phyloP scores from a whole-genome alignment of 1,284 basidiomycete species.

The Puccinia triticina region DNA sequence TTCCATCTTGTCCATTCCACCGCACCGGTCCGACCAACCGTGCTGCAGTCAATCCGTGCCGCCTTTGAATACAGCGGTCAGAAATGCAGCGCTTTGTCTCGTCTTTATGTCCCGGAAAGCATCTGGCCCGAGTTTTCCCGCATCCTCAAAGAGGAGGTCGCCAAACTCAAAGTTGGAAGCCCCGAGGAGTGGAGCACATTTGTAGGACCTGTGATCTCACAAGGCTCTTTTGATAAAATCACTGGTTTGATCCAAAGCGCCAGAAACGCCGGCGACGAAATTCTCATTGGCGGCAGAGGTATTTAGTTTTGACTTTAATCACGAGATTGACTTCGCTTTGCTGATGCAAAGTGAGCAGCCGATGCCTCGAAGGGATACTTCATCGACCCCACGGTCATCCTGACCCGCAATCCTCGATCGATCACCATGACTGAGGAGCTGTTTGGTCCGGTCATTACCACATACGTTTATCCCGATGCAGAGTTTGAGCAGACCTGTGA shows the following conservation, averaged over 20 bases:
- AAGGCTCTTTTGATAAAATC: slow-evolving; percentile 85
- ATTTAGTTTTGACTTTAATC: slow-evolving; percentile 55
- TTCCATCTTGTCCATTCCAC: slow-evolving; percentile 90
- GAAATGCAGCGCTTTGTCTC: slow-evolving; percentile 93
- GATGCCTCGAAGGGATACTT: slow-evolving; percentile 93
- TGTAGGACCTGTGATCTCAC: slow-evolving; percentile 91
- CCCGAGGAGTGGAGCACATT: slow-evolving; percentile 81
- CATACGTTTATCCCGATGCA: slow-evolving; percentile 81
- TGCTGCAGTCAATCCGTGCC: slow-evolving; percentile 81
- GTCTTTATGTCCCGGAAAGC: slow-evolving; percentile 84
- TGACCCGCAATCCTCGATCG: slow-evolving; percentile 86
- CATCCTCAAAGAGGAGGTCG: slow-evolving; percentile 72
- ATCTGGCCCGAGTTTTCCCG: slow-evolving; percentile 88
- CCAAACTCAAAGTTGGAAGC: slow-evolving; percentile 82
- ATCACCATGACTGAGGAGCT: slow-evolving; percentile 94
- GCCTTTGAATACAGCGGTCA: slow-evolving; percentile 98
- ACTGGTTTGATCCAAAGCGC: slow-evolving; percentile 82
- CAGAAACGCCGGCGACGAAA: slow-evolving; percentile 81
- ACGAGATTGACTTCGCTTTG: not conserved
- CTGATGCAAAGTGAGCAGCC: slow-evolving; percentile 61
- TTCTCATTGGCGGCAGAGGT: slow-evolving; percentile 83
- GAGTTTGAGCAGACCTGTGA: slow-evolving; percentile 83
- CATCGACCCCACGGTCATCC: slow-evolving; percentile 89
- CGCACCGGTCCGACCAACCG: slow-evolving; percentile 84
- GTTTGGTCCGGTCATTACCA: slow-evolving; percentile 94